phyloP scores from a whole-genome alignment of 345 rosid genomes.

The Citrus australasica region DNA sequence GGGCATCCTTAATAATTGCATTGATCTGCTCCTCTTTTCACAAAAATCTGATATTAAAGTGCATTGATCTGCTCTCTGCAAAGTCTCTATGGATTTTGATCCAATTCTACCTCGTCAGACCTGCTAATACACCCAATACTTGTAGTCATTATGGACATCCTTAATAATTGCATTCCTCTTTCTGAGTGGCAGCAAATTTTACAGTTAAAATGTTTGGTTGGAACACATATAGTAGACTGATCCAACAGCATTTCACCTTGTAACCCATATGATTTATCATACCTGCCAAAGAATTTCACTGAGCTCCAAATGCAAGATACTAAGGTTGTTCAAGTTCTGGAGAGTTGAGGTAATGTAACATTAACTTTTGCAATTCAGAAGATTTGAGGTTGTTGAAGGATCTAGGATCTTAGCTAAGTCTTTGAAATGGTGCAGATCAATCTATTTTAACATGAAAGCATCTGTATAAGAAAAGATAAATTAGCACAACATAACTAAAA shows the following conservation, averaged over 20 bases:
- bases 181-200: neutral
- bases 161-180: neutral
- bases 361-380: neutral
- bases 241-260: neutral
- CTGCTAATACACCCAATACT: neutral
- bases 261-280: neutral
- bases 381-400: too few species aligned
- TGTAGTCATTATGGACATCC: neutral
- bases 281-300: neutral
- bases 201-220: neutral
- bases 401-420: neutral
- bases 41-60: neutral
- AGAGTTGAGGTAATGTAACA: neutral
- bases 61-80: neutral
- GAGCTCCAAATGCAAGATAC: neutral
- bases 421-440: neutral
- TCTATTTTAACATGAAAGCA: neutral
- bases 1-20: too few species aligned
- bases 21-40: neutral
- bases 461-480: neutral
- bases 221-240: neutral
- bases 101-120: neutral
- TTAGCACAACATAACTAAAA: neutral
- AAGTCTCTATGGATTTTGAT: neutral
- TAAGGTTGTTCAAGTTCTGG: neutral